Base-by-base conservation (phyloP, 2,329 filamentous ascomycete genomes). In the Talaromyces sp. region DNA sequence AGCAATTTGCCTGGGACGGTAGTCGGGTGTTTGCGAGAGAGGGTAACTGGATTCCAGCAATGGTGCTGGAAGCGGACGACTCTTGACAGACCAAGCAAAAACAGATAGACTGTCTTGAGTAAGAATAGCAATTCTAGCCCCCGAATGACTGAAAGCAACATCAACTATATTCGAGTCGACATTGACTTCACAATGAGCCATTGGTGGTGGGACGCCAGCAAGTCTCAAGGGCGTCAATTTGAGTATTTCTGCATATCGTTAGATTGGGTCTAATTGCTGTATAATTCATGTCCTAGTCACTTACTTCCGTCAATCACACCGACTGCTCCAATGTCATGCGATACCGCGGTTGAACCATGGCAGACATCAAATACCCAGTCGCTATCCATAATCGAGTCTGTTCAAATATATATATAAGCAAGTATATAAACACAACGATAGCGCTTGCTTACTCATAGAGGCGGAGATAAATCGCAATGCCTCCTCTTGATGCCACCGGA, bases 131-230 rank as follows among this genome's bases (percentile, higher is more conserved):
- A 98, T 82, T 8, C 81, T 80, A 1, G 81, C 82, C 55, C 88
- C 87, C 54, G 82, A 81, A 14, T 80, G 80, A 55, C 86, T 89
- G 65, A 97, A 86, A 0, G 88, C 86, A 56, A 95, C 85, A 75
- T 97, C 92, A 19, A 90, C 77, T 2, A 86, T 82, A 58, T 88
- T 86, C 0, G 82, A 82, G 14, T 84, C 78, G 29, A 89, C 75
- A 13, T 78, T 68, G 19, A 97, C 68, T 60, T 96, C 90, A 65
- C 89, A 89, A 64, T 93, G 82, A 17, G 91, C 86, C 92, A 98
- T 97, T 0, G 95, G 95, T 29, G 95, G 95, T 26, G 95, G 95
- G 3, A 97, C 82, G 68, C 95, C 96, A 13, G 91, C 89, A 55
- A 88, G 83, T 64, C 90, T 84, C 65, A 99, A 83, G 0, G 95